A percentile compares a stretch with the other conserved stretches of the same genome.
phyloP scores from a whole-genome alignment of 2,329 filamentous ascomycete species.

The Ascochyta clinopodiicola region DNA sequence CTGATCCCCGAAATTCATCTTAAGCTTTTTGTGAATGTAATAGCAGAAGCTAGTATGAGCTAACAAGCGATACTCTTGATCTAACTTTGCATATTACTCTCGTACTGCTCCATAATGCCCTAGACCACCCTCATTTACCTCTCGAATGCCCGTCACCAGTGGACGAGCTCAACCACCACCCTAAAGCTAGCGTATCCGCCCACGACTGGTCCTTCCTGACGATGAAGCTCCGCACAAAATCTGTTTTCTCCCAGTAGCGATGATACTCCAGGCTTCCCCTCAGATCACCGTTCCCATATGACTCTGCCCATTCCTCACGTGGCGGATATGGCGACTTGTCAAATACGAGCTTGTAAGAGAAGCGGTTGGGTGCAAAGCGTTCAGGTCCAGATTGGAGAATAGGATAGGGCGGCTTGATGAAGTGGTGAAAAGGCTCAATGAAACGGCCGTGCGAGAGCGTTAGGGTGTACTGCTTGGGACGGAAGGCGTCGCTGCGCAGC shows the following conservation, averaged over 20 bases:
- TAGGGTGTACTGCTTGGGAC: constrained; percentile 14
- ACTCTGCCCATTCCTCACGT: constrained; percentile 11
- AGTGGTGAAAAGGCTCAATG: constrained; percentile 14
- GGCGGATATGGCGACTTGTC: constrained; percentile 16
- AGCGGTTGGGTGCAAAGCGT: constrained; percentile 8
- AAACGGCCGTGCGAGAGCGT: constrained; percentile 14
- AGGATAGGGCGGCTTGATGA: constrained; percentile 4
- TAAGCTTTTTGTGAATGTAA: too few species aligned
- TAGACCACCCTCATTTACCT: too few species aligned
- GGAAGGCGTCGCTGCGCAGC: constrained; percentile 10
- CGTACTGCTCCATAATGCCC: too few species aligned
- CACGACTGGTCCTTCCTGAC: constrained; percentile 7
- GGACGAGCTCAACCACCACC: constrained; percentile 14
- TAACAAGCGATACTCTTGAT: too few species aligned
- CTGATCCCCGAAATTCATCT: too few species aligned
- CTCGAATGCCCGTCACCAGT: too few species aligned
- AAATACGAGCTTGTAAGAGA: constrained; percentile 4
- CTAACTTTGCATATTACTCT: too few species aligned
- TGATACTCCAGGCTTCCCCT: background rate
- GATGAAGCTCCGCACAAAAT: constrained; percentile 1
- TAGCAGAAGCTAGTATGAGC: too few species aligned
- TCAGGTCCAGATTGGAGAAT: constrained; percentile 1
- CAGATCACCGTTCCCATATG: background rate
- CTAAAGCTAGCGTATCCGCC: constrained; percentile 12
- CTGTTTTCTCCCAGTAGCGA: constrained; percentile 4